Evolutionary conservation across 202 grass and related monocot species (phyloP).

Genomic region (Panicum virgatum): DNA sequence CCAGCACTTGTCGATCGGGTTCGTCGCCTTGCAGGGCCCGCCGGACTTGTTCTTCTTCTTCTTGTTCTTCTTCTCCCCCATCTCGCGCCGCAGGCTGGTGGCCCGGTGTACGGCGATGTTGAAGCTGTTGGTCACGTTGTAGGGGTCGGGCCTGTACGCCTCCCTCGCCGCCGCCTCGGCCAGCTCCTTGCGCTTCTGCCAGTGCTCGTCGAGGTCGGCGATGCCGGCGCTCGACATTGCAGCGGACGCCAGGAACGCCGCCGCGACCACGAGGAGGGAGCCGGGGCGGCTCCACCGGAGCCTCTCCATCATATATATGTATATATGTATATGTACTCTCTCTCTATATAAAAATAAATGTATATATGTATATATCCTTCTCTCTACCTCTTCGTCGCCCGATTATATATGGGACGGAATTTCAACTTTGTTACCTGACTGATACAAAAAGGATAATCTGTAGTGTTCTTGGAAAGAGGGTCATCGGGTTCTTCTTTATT

Average conservation of each 20-base stretch:
- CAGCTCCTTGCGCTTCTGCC: constrained; percentile 39
- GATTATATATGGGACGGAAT: background rate
- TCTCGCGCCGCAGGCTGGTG: constrained; percentile 30
- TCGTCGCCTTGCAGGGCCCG: constrained; percentile 52
- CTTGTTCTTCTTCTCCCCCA: constrained; percentile 14
- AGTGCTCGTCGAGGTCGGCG: constrained; percentile 51
- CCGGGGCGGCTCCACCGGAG: constrained; percentile 28
- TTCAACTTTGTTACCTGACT: background rate
- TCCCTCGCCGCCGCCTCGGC: constrained; percentile 15
- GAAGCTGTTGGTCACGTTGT: constrained; percentile 48
- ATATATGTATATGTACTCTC: background rate
- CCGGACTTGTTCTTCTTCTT: constrained; percentile 4
- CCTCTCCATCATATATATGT: background rate
- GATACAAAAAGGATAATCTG: background rate
- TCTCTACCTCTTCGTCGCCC: background rate
- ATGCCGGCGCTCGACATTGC: constrained; percentile 36
- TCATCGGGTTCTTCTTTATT: background rate
- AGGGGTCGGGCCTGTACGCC: constrained; percentile 55
- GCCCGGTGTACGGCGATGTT: constrained; percentile 56
- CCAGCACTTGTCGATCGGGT: constrained; percentile 87
- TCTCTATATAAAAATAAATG: too few species aligned
- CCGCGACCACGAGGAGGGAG: constrained; percentile 51
- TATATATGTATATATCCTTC: background rate
- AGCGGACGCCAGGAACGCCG: constrained; percentile 42
- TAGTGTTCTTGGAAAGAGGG: background rate